Base-by-base conservation (phyloP, 805 yeast genomes). In the Schwanniomyces polymorphus region DNA sequence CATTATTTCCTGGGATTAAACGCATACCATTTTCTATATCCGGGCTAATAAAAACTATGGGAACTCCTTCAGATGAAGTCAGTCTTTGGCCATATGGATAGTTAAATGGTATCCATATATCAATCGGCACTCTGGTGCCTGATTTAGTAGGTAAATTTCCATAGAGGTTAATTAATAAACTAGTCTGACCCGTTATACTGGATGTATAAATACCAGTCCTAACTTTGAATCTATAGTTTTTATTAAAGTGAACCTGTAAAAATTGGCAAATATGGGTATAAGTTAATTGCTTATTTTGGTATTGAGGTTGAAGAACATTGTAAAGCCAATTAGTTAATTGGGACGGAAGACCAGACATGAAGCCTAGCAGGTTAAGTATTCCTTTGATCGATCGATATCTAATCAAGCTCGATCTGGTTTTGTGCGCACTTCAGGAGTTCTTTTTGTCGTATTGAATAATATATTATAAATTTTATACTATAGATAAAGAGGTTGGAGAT, bases 101-200 rank as follows among this genome's bases (percentile, higher is more conserved):
- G 21, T 74, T 70, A 25, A 76, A 74, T 0, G 96, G 96, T 5
- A 91, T 58, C 96, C 96, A 90, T 4, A 91, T 63, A 45, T 82
- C 82, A 10, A 90, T 57, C 0, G 91, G 91, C 11, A 65, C 63
- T 3, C 46, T 43, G 7, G 52, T 41, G 0, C 54, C 55, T 10
- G 65, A 61, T 4, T 53, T 60, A 1, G 59, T 45, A 2, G 76
- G 75, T 4, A 85, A 53, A 0, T 75, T 66, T 0, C 97, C 97
- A 54, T 76, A 76, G 1, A 91, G 50, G 49, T 84, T 82, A 9
- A 91, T 68, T 42, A 90, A 68, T 16, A 90, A 71, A 17, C 76
- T 72, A 1, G 86, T 71, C 10, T 60, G 61, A 1, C 97, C 97
- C 1, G 68, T 54, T n/a, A 75, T 76, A 44, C 76, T 67, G 1